Base-by-base conservation (phyloP, 805 yeast species). In the Suhomyces tanzawaensis region DNA sequence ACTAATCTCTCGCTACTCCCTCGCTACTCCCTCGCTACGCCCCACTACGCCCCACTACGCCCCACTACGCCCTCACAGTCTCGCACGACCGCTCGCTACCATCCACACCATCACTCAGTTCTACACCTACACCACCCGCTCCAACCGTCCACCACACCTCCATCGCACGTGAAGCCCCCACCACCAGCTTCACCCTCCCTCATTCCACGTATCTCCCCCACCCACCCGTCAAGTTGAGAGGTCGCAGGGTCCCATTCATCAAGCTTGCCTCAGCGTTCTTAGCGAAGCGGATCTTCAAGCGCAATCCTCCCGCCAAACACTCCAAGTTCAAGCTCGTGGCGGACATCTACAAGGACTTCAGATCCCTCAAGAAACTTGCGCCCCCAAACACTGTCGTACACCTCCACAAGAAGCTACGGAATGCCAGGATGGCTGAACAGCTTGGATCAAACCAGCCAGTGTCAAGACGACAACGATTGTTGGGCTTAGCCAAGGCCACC, bases 401-500 rank as follows among this genome's bases (percentile, higher is more conserved):
- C 11, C 26, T 14, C 26, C 33, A 35, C 4, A 28, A 26, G 28
- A 21, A 17, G 36, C 19, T 32, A 11, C 47, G 54, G 17, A 44
- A 52, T 52, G 57, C 49, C 16, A 51, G 36, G 22, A 49, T 41
- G 48, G 34, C 33, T 14, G 33, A 29, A 13, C 40, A 28, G n/a
- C 21, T 39, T 17, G 24, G 24, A 17, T 18, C 24, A 9, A 26
- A 23, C 6, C 41, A 32, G 34, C 40, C 46, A 15, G 18, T 41
- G n/a, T 60, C 66, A 2, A 65, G 69, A 43, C 62, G 81, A 23
- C 79, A 69, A 48, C 58, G 74, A 28, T 50, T 79, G 19, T 50
- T 64, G 27, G 80, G 79, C 16, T 53, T 79, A 29, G 74, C 81
- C 42, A 72, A 65, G 42, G 71, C 75, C 4, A 77, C 84, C 7